A percentile compares a stretch with the other conserved stretches of the same genome.
Evolutionary conservation across 306 rosid species (phyloP).

Genomic region (Acmispon strigosus): DNA sequence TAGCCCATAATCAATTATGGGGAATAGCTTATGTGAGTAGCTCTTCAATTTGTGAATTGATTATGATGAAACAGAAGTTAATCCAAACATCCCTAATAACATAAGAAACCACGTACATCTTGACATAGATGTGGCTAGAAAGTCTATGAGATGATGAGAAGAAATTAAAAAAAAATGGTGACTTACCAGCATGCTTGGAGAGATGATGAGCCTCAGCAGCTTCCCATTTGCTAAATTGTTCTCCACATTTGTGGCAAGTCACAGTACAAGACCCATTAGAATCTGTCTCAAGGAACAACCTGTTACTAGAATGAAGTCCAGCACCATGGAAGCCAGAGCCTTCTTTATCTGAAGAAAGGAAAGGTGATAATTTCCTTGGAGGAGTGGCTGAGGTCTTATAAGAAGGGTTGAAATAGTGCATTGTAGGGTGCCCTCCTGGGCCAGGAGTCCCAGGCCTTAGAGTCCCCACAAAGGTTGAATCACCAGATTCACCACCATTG

Average conservation of each 20-base stretch:
- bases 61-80: no score
- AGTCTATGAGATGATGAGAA: no score
- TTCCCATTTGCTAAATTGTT: conserved; percentile 74
- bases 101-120: not conserved
- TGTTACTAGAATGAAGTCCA: conserved; percentile 46
- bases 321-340: conserved; percentile 31
- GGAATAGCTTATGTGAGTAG: no score
- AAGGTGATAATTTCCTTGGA: conserved; percentile 52
- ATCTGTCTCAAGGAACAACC: conserved; percentile 48
- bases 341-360: conserved; percentile 46
- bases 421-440: conserved; percentile 65
- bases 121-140: not conserved
- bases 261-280: conserved; percentile 41
- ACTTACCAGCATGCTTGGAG: conserved; percentile 92
- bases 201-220: conserved; percentile 90
- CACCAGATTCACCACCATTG: not conserved
- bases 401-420: conserved; percentile 68
- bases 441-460: conserved; percentile 84
- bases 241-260: conserved; percentile 88
- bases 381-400: conserved; percentile 51
- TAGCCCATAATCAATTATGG: no score
- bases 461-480: conserved; percentile 61
- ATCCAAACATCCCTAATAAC: not conserved
- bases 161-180: not conserved
- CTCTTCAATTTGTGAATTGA: no score